Base-by-base conservation (phyloP, 2,329 filamentous ascomycete genomes). In the Fusarium gaditjirri region DNA sequence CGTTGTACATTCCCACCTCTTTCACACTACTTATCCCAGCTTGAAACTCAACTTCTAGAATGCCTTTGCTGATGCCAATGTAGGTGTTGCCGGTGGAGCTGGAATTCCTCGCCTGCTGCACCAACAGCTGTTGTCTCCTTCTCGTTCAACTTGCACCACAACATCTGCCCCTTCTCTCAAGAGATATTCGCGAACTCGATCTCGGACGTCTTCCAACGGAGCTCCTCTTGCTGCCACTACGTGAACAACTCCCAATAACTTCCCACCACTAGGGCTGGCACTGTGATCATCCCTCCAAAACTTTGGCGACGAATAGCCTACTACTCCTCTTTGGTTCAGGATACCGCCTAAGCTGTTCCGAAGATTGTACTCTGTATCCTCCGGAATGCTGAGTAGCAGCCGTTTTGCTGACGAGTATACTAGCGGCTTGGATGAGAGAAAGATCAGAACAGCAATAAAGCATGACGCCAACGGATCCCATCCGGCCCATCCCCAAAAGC, bases 391-490 rank as follows among this genome's bases (percentile, higher is more conserved):
- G 6, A 99, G 87, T 27, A 99, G 86, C 7, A 99, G 85, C 25
- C 93, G 92, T 76, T 92, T 92, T 2, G 94, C 96, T 3, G 93
- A 94, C 21, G 93, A 94, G 69, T 90, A 90, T 27, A 99, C 94
- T 1, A 99, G 88, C 2, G 96, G 96, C 35, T 95, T 89, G 0
- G 96, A 94, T 13, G 95, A 97, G n/a, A 92, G 88, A 80, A 98
- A 95, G 73, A 99, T 99, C 50, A 99, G 87, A 31, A 96, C 87
- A 0, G 96, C 95, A 74, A 99, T 99, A 66, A 98, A 87, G 80
- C 95, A 97, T 0, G 95, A 98, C 1, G 96, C 96, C 25, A 98
- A 83, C 5, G 96, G 96, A 80, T 99, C 96, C 90, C 95, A 99
- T 29, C 95, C 94, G 11, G 94, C 89, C 94, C 95, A 98, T 21